Evolutionary conservation across 148 eudicot genomes (phyloP), one percentile per base, ranked within the genome.

Genomic region (Nyssa sinensis): DNA sequence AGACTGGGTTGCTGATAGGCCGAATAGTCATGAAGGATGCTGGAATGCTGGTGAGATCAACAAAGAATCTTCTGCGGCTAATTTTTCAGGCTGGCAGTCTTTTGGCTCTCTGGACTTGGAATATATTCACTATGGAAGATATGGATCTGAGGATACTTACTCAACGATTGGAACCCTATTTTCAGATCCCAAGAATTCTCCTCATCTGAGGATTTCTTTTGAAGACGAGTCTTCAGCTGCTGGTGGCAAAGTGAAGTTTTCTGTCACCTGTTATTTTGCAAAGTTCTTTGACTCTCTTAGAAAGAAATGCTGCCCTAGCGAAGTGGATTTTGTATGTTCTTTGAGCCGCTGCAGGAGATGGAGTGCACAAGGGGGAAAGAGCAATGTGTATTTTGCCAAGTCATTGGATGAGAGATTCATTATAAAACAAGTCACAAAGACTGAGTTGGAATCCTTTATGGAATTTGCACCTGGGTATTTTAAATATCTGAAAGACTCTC

Each of bases 341-440:
- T 89, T 96, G 74, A 89, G 99, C 84, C 94, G 99, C 24, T 91
- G 99, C 83, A 93, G 73, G 86, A 86, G 84, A 85, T 96, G 99
- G 99, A 86, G 88, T 73, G 98, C 98, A 5, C 98, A 96, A 81
- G 99, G 99, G 13, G 99, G 99, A 66, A 96, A 96, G 85, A 96
- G 99, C 79, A 91, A 96, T 73, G 98, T 90, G 28, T 96, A 87
- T 60, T 96, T 96, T 83, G 99, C 98, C 0, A 96, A 93, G 75
- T 93, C 98, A n/a, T 86, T 93, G 88, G 98, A 96, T 71, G 99
- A 93, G 34, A 87, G 98, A 55, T 89, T 95, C 79, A 88, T 95
- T 28, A 84, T 95, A 34, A 96, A 96, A 77, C 97, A 93, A 86
- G 97, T 93, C 28, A 90, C 91, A 11, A 96, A 91, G 77, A 96